Evolutionary conservation across 2,329 filamentous ascomycete species (phyloP).

Genomic region (Atkinsonella texensis): DNA sequence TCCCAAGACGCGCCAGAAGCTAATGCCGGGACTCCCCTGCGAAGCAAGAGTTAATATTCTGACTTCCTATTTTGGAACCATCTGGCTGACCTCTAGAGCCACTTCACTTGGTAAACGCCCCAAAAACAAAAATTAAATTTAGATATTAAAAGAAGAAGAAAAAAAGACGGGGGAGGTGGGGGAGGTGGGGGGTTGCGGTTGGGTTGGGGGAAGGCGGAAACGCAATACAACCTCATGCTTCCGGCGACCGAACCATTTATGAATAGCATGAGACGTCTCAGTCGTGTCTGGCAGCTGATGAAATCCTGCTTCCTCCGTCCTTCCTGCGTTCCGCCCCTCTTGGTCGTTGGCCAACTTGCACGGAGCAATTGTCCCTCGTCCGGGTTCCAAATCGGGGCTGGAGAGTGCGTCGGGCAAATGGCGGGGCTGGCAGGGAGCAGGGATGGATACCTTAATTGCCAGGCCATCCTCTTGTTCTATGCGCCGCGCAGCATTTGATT

Average conservation of each 20-base stretch:
- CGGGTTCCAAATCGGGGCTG: background rate
- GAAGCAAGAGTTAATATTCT: too few relatives aligned
- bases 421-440: background rate
- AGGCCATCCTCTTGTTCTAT: background rate
- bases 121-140: too few relatives aligned
- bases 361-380: background rate
- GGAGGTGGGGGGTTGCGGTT: too few relatives aligned
- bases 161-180: too few relatives aligned
- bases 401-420: background rate
- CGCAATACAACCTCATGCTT: background rate
- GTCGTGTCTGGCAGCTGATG: background rate
- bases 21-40: too few relatives aligned
- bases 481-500: background rate
- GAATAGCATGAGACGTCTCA: background rate
- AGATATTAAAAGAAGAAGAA: too few relatives aligned
- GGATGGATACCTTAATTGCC: constrained; percentile 2
- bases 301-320: background rate
- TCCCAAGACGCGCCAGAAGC: too few relatives aligned
- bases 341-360: background rate
- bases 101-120: too few relatives aligned
- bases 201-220: too few relatives aligned
- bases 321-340: background rate
- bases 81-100: too few relatives aligned
- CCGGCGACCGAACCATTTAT: background rate
- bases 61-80: too few relatives aligned